Evolutionary conservation across 352 stramenopile genomes (phyloP), one percentile per base, ranked within the genome.

Genomic region (Globisporangium parvum): DNA sequence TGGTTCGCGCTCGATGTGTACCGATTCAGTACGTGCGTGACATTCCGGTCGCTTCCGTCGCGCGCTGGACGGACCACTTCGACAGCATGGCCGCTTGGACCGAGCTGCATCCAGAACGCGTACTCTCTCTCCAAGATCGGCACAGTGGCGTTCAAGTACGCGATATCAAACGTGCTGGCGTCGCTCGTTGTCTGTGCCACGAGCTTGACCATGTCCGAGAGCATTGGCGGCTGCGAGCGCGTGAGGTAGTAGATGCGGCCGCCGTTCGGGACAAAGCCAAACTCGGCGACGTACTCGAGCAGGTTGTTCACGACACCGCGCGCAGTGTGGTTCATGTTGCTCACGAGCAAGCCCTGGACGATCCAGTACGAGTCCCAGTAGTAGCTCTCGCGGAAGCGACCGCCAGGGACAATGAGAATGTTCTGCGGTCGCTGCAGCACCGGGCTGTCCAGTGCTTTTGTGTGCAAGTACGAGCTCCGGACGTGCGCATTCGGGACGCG

Each of bases 321-420:
- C 6, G 89, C 88, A 0, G 89, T 96, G 33, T 78, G 41, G 15
- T 63, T 47, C 87, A 97, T 92, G 50, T 75, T 67, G 58, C 83
- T 93, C 10, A 93, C 79, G 37, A 96, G 63, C 6, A 97, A 69
- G 0, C 89, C 88, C 53, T 90, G 64, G 11, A 97, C 77, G 51
- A 96, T 97, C 91, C 91, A 97, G 67, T 91, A 97, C 55, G 80
- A 91, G 59, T 97, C 91, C 91, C 91, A 97, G 65, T 97, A 97
- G 70, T 97, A 97, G 41, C 70, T 87, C 65, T 97, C 91, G 11
- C 88, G 80, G 62, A 97, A 97, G n/a, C 91, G 76, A 6, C 86
- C 91, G 20, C 89, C 91, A 8, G 88, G 89, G 0, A 96, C 80
- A 44, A 97, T 87, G 40, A 97, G 60, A 26, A 92, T 70, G 39